Conservation (phyloP, 2,329 filamentous ascomycete species). For the Colletotrichum cuscutae region DNA sequence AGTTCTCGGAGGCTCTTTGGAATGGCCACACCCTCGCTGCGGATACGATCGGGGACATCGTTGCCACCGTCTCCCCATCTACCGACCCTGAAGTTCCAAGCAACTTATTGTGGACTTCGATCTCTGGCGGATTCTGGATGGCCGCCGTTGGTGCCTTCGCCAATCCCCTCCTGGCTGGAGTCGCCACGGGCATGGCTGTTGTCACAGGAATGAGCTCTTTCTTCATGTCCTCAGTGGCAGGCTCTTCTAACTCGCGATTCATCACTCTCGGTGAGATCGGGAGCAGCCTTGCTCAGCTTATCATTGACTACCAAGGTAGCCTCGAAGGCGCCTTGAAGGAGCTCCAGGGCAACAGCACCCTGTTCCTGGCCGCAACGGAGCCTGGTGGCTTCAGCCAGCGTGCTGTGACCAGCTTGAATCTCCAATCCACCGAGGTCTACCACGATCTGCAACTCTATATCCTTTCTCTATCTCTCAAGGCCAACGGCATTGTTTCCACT, state of each 20-base stretch:
- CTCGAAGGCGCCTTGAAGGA: constrained; percentile 34
- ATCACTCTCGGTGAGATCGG: constrained; percentile 41
- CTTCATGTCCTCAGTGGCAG: constrained; percentile 22
- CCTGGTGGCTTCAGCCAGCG: constrained; percentile 40
- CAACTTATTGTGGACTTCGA: constrained; percentile 36
- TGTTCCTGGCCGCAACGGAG: constrained; percentile 37
- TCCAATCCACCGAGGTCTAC: constrained; percentile 38
- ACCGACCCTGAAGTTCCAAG: constrained; percentile 36
- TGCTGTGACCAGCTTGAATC: constrained; percentile 39
- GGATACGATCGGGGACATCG: constrained; percentile 40
- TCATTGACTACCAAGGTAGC: constrained; percentile 40
- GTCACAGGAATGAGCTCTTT: constrained; percentile 20
- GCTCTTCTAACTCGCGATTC: constrained; percentile 39
- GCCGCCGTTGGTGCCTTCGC: constrained; percentile 29
- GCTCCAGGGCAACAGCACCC: constrained; percentile 37
- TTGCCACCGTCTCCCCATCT: constrained; percentile 39
- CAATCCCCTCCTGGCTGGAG: constrained; percentile 25
- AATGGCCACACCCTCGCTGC: constrained; percentile 40
- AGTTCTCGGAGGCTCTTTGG: constrained; percentile 41
- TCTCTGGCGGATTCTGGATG: constrained; percentile 37
- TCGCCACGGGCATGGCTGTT: constrained; percentile 30
- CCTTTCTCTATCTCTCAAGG: constrained; percentile 37
- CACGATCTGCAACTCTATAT: constrained; percentile 38
- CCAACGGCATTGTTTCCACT: constrained; percentile 38
- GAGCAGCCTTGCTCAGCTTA: constrained; percentile 37